These are phyloP conservation scores for Pseudohyphozyma bogoriensis DNA, from an alignment of 768 basidiomycete species.

Conservation along the genomic window DNA sequence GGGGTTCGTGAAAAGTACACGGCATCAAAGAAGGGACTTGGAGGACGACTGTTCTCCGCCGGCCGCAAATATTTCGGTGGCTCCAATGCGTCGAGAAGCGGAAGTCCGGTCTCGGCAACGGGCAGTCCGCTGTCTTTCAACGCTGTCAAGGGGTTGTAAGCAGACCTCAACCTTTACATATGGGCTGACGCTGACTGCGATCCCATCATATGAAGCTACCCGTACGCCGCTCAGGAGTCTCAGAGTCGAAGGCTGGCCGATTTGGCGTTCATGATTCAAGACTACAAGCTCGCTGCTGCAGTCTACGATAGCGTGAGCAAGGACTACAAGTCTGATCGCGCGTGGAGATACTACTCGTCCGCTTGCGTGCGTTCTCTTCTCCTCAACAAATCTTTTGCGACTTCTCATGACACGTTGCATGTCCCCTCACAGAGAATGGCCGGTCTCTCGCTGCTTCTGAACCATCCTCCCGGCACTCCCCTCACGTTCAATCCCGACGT, in stretches of 20 bases:
- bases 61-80: conserved; percentile 42
- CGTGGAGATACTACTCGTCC: conserved; percentile 42
- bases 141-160: conserved; percentile 39
- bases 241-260: conserved; percentile 71
- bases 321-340: conserved; percentile 46
- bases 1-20: conserved; percentile 19
- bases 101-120: not conserved
- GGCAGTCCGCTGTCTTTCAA: conserved; percentile 32
- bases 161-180: not conserved
- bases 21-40: conserved; percentile 33
- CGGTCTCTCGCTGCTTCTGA: conserved; percentile 45
- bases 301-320: conserved; percentile 83
- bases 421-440: conserved; percentile 59
- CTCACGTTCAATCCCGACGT: conserved; percentile 5
- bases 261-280: conserved; percentile 84
- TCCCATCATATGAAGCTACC: conserved; percentile 34
- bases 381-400: too few relatives aligned
- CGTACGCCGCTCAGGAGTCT: conserved; percentile 34
- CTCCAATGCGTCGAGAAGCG: not conserved
- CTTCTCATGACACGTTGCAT: not conserved
- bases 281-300: conserved; percentile 67
- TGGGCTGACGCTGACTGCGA: not conserved
- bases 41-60: conserved; percentile 41
- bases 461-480: conserved; percentile 25
- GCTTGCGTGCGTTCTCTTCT: conserved; percentile 55